Percentiles rank a stretch among this genome's conserved stretches.
Conservation (phyloP, 2,329 filamentous ascomycete species). For the Aspergillus viridinutans region DNA sequence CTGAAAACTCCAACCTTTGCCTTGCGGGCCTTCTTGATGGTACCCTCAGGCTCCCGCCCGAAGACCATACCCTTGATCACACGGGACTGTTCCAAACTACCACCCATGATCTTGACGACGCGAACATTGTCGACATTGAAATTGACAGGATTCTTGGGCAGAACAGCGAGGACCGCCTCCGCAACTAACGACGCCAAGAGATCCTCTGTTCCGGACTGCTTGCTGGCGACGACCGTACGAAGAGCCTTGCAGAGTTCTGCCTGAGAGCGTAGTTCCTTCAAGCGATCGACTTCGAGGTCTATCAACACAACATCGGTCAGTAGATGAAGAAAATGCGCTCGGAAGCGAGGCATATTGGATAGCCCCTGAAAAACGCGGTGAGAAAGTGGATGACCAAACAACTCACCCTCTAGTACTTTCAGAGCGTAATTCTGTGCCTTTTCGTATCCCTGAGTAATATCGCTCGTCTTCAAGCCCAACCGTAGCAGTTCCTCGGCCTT, state of each 20-base stretch:
- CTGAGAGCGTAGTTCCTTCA: constrained; percentile 75
- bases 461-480: constrained; percentile 97
- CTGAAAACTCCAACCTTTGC: constrained; percentile 97
- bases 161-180: constrained; percentile 75
- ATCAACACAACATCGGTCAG: constrained; percentile 1
- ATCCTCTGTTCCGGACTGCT: constrained; percentile 92
- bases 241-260: constrained; percentile 91
- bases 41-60: constrained; percentile 87
- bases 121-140: constrained; percentile 99
- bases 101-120: constrained; percentile 99
- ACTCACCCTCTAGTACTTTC: constrained; percentile 68
- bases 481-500: constrained; percentile 95
- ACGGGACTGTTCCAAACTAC: constrained; percentile 85
- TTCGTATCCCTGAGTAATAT: constrained; percentile 94
- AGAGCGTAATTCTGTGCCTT: constrained; percentile 87
- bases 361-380: constrained; percentile 7
- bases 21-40: constrained; percentile 82
- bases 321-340: background rate
- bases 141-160: constrained; percentile 91
- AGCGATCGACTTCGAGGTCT: constrained; percentile 86
- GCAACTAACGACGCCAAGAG: constrained; percentile 81
- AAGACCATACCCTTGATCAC: constrained; percentile 99
- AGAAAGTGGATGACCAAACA: background rate
- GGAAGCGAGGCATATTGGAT: background rate
- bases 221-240: constrained; percentile 90